A percentile compares a stretch with the other conserved stretches of the same genome.
Evolutionary conservation across 192 early-diverging fungal species (phyloP).

Genomic region (Coemansia aciculifera): DNA sequence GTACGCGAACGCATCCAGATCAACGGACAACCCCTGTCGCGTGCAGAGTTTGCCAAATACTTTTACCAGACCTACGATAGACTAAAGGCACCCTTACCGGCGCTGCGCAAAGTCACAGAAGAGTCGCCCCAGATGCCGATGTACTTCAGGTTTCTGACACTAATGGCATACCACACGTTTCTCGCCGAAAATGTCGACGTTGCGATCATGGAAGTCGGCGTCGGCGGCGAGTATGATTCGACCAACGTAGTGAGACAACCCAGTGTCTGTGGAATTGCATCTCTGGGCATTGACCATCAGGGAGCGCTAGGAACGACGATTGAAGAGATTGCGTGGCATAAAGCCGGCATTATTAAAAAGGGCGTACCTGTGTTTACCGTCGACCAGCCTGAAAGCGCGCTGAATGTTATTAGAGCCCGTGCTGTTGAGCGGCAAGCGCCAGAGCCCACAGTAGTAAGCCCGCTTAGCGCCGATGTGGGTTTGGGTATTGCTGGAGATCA

Average conservation of each 20-base stretch:
- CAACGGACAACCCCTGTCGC: slow-evolving; percentile 76
- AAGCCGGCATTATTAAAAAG: slow-evolving; percentile 77
- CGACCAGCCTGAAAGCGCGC: slow-evolving; percentile 68
- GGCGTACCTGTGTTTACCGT: slow-evolving; percentile 72
- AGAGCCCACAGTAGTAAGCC: slow-evolving; percentile 30
- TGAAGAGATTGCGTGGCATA: slow-evolving; percentile 79
- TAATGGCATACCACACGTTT: slow-evolving; percentile 89
- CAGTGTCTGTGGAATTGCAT: slow-evolving; percentile 76
- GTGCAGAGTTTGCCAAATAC: slow-evolving; percentile 78
- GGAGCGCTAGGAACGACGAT: slow-evolving; percentile 70
- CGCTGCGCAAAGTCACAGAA: slow-evolving; percentile 22
- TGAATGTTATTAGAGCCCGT: slow-evolving; percentile 65
- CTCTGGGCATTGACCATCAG: slow-evolving; percentile 79
- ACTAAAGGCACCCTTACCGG: slow-evolving; percentile 49
- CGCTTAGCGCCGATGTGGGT: background rate
- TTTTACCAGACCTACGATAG: slow-evolving; percentile 85
- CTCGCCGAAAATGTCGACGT: slow-evolving; percentile 80
- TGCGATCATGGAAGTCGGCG: slow-evolving; percentile 78
- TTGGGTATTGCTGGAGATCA: slow-evolving; percentile 81
- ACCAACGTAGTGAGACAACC: slow-evolving; percentile 77
- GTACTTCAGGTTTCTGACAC: slow-evolving; percentile 90
- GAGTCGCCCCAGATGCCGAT: slow-evolving; percentile 56
- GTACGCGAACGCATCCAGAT: slow-evolving; percentile 94
- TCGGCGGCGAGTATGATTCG: slow-evolving; percentile 83
- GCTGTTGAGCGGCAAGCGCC: slow-evolving; percentile 64